Evolutionary conservation across 108 stramenopile species (phyloP).

Genomic region (Chaetoceros muelleri): DNA sequence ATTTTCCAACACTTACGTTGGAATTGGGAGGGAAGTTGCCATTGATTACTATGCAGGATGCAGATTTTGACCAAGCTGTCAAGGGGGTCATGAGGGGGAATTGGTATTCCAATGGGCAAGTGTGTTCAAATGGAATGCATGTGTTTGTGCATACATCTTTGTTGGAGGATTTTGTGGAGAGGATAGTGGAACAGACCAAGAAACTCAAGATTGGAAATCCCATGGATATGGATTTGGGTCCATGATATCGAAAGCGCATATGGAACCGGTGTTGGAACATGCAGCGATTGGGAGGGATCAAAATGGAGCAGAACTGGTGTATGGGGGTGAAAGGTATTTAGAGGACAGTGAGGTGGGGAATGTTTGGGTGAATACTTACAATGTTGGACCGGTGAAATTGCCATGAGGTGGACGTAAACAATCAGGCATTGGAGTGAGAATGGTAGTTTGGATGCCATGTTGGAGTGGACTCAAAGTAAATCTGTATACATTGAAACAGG

Average conservation of each 20-base stretch:
- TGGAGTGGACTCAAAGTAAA: constrained; percentile 34
- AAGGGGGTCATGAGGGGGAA: constrained; percentile 47
- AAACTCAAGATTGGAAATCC: constrained; percentile 35
- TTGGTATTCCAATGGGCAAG: constrained; percentile 70
- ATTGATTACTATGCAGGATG: constrained; percentile 45
- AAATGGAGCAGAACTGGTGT: constrained; percentile 26
- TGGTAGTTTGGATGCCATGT: constrained; percentile 24
- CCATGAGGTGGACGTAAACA: constrained; percentile 36
- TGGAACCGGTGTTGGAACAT: constrained; percentile 28
- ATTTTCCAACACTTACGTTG: constrained; percentile 31
- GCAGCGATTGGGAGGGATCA: constrained; percentile 22
- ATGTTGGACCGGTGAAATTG: constrained; percentile 31
- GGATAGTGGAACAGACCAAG: constrained; percentile 19
- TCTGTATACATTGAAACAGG: constrained; percentile 40
- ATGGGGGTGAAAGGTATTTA: constrained; percentile 26
- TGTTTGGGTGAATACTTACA: constrained; percentile 63
- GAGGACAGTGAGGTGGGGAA: constrained; percentile 35
- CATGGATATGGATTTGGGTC: constrained; percentile 30
- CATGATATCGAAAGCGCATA: constrained; percentile 27
- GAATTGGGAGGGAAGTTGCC: constrained; percentile 55
- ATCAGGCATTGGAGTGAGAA: constrained; percentile 57
- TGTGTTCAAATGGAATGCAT: constrained; percentile 68
- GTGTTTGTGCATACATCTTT: constrained; percentile 53
- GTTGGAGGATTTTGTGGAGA: constrained; percentile 24
- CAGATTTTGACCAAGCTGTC: constrained; percentile 34